Evolutionary conservation across 2,329 filamentous ascomycete genomes (phyloP).

Genomic region (Calonectria ilicicola): DNA sequence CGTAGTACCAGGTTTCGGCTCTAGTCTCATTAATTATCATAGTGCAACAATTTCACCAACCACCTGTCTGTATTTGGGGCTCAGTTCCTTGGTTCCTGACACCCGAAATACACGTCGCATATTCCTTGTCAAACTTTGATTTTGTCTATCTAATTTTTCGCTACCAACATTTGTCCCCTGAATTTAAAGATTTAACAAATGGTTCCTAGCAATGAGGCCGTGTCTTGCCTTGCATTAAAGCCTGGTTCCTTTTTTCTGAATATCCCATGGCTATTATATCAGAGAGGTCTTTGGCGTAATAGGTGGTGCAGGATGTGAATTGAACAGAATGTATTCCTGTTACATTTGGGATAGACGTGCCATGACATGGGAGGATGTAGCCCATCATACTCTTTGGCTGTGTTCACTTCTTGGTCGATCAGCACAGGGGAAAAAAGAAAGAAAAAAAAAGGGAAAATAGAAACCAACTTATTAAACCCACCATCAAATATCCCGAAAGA

Average conservation of each 20-base stretch:
- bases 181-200: neutral
- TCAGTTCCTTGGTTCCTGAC: neutral
- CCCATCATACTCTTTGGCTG: no score
- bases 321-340: no score
- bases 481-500: no score
- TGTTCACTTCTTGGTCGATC: no score
- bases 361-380: no score
- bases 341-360: no score
- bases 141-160: neutral
- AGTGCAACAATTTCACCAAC: neutral
- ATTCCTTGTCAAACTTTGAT: neutral
- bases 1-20: neutral
- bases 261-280: no score
- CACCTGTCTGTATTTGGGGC: neutral
- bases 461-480: no score
- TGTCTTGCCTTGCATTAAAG: neutral
- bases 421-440: no score
- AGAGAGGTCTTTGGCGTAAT: no score
- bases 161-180: neutral
- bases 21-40: neutral
- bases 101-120: neutral
- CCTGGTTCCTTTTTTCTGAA: neutral
- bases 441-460: no score
- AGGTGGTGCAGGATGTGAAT: no score
- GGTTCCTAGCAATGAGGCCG: neutral